Conservation (phyloP, 2,329 filamentous ascomycete genomes). For the Phaeosphaeriaceae sp. region DNA sequence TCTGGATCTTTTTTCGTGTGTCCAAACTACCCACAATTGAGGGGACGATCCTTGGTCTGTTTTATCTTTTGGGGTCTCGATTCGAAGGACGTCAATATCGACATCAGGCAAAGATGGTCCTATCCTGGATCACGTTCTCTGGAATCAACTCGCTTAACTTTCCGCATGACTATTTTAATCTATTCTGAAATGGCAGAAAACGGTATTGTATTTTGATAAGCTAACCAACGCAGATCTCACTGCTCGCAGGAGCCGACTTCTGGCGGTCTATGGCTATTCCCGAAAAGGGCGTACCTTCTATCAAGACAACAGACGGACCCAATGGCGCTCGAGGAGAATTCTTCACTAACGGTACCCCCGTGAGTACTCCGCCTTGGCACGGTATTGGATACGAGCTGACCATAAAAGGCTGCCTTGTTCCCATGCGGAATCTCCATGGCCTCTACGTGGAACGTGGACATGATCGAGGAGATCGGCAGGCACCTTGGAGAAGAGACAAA, state of each 20-base stretch:
- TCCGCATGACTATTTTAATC: constrained; percentile 13
- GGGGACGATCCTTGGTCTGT: not conserved
- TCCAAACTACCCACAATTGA: not conserved
- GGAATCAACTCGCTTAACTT: constrained; percentile 8
- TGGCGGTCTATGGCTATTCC: constrained; percentile 71
- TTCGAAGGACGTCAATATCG: constrained; percentile 2
- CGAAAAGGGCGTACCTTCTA: constrained; percentile 66
- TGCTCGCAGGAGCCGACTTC: constrained; percentile 65
- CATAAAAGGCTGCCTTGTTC: constrained; percentile 71
- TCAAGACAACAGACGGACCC: constrained; percentile 71
- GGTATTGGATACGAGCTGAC: constrained; percentile 15
- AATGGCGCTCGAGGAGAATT: constrained; percentile 73
- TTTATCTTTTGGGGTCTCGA: not conserved
- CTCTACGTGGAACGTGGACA: constrained; percentile 76
- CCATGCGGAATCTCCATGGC: constrained; percentile 81
- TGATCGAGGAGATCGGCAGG: constrained; percentile 72
- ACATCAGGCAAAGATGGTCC: not conserved
- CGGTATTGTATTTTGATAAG: constrained; percentile 4
- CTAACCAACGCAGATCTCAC: constrained; percentile 44
- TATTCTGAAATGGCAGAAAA: constrained; percentile 11
- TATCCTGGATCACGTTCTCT: not conserved
- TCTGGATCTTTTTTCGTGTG: too few species aligned
- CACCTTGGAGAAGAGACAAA: constrained; percentile 75
- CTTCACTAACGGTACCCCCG: constrained; percentile 61
- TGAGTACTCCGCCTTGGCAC: constrained; percentile 33